Evolutionary conservation across 164 flowering plant genomes (phyloP).

Genomic region (Annona squamosa): DNA sequence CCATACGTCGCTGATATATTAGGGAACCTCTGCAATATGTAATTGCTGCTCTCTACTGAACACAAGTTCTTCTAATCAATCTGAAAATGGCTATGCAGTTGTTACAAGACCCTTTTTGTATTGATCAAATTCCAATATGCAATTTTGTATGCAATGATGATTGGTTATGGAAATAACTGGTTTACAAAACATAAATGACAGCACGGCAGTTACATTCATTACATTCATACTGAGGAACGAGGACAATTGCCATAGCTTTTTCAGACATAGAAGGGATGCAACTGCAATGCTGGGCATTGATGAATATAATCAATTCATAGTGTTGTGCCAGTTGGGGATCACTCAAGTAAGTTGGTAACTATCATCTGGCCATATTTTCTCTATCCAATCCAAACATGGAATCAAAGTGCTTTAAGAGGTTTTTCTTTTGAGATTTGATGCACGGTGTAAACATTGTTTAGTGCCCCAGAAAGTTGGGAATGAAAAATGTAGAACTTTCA

Average conservation of each 20-base stretch:
- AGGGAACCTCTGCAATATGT: constrained; percentile 18
- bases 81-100: constrained; percentile 7
- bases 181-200: not conserved
- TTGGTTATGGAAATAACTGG: not conserved
- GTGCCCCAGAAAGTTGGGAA: not conserved
- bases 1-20: constrained; percentile 7
- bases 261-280: not conserved
- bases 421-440: not conserved
- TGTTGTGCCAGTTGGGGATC: too few species aligned
- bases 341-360: not conserved
- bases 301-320: too few species aligned
- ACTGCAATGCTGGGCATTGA: too few species aligned
- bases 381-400: not conserved
- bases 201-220: not conserved
- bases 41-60: constrained; percentile 20
- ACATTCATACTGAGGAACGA: not conserved
- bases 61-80: constrained; percentile 30
- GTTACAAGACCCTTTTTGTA: not conserved
- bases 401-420: not conserved
- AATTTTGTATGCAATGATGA: not conserved
- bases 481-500: too few species aligned
- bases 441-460: not conserved
- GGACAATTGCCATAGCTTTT: not conserved
- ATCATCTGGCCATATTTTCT: not conserved
- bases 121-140: not conserved